Evolutionary conservation across 2,329 filamentous ascomycete genomes (phyloP).

Genomic region (Claviceps sp.): DNA sequence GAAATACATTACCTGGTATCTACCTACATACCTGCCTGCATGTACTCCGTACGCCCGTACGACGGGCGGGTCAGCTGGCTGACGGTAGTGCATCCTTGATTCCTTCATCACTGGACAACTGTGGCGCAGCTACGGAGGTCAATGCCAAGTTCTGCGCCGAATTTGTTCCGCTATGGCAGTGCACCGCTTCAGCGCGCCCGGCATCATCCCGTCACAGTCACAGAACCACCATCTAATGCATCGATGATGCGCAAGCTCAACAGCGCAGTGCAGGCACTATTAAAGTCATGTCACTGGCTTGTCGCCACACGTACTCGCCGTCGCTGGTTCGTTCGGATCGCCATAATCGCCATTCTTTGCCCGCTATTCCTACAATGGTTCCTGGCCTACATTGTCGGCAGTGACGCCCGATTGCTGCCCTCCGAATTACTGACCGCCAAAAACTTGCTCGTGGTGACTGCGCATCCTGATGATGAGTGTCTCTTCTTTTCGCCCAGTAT

Average conservation of each 20-base stretch:
- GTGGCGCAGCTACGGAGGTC: too few relatives aligned
- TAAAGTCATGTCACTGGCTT: conserved; percentile 7
- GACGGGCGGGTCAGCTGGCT: too few relatives aligned
- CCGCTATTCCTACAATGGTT: conserved; percentile 22
- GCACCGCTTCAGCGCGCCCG: not conserved
- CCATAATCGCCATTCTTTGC: conserved; percentile 7
- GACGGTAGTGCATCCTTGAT: too few relatives aligned
- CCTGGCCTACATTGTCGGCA: conserved; percentile 22
- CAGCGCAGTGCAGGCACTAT: conserved; percentile 4
- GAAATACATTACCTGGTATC: too few relatives aligned
- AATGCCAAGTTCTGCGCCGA: too few relatives aligned
- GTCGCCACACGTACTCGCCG: conserved; percentile 10
- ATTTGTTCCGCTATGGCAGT: too few relatives aligned
- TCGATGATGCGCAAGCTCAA: conserved; percentile 4
- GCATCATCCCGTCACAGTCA: not conserved
- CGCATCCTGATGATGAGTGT: conserved; percentile 27
- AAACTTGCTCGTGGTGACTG: conserved; percentile 24
- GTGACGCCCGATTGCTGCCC: conserved; percentile 23
- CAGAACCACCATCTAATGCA: not conserved
- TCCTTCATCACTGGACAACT: too few relatives aligned
- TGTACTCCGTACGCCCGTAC: too few relatives aligned
- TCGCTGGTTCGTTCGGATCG: conserved; percentile 8
- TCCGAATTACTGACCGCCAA: conserved; percentile 19
- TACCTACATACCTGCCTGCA: too few relatives aligned
- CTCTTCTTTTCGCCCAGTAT: conserved; percentile 20